Percentiles rank a stretch among this genome's conserved stretches.
phyloP scores from a whole-genome alignment of 2,329 filamentous ascomycete species.

The Neofusicoccum parvum region DNA sequence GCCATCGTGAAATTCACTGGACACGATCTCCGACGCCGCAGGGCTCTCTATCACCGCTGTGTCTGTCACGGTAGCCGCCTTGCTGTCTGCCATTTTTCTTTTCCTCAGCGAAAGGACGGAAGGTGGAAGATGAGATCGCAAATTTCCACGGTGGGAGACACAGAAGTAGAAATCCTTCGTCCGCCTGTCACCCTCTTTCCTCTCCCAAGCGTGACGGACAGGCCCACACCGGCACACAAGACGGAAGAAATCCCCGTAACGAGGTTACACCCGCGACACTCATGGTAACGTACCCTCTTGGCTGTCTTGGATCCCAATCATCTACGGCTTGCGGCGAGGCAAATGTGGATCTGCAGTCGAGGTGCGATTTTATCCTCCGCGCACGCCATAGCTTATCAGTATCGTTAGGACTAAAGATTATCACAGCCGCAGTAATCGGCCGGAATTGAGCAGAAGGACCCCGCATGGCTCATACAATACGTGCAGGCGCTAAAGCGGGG shows the following conservation, averaged over 20 bases:
- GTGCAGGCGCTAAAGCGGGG: slow-evolving; percentile 9
- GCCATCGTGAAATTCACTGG: slow-evolving; percentile 14
- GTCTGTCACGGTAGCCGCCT: background rate
- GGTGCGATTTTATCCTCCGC: background rate
- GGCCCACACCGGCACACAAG: slow-evolving; percentile 2
- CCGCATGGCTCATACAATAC: slow-evolving; percentile 1
- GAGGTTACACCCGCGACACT: background rate
- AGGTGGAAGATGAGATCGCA: no score
- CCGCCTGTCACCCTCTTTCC: background rate
- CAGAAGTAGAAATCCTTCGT: background rate
- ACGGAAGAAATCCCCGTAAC: background rate
- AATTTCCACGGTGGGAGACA: background rate
- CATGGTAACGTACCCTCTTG: background rate
- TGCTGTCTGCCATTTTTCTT: slow-evolving; percentile 2
- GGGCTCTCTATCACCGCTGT: background rate
- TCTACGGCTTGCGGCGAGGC: background rate
- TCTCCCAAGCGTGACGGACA: background rate
- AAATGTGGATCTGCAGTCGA: background rate
- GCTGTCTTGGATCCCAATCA: background rate
- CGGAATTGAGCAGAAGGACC: background rate
- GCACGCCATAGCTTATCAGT: slow-evolving; percentile 17
- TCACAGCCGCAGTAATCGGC: background rate
- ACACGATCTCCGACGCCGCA: background rate
- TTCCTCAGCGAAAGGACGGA: background rate
- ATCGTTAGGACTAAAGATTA: background rate